Conservation (phyloP, 2,329 filamentous ascomycete genomes). For the Fusarium equiseti region DNA sequence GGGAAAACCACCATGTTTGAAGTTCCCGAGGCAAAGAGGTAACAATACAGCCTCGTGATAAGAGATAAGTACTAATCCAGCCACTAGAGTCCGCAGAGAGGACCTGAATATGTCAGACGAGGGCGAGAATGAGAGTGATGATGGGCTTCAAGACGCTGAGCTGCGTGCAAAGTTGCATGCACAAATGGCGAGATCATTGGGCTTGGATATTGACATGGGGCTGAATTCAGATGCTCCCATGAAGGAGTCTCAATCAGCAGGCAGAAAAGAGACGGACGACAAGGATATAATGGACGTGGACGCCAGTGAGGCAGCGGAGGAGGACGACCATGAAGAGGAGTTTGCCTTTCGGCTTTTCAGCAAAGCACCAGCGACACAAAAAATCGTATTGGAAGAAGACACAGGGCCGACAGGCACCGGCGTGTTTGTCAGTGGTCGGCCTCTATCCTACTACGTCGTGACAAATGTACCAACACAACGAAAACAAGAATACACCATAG, state of each 20-base stretch:
- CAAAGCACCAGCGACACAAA: constrained; percentile 58
- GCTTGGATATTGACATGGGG: constrained; percentile 50
- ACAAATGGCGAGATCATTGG: constrained; percentile 61
- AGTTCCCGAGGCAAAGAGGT: constrained; percentile 52
- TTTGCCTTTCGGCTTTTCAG: constrained; percentile 72
- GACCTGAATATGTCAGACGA: constrained; percentile 60
- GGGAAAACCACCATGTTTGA: constrained; percentile 46
- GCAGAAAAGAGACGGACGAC: constrained; percentile 17
- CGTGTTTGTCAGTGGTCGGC: constrained; percentile 53
- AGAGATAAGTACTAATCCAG: constrained; percentile 14
- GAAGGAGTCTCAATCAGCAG: constrained; percentile 3
- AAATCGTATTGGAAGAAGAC: constrained; percentile 63
- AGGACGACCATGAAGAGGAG: constrained; percentile 51
- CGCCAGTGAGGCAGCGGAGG: constrained; percentile 19
- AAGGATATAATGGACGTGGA: constrained; percentile 22
- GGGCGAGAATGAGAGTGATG: constrained; percentile 44
- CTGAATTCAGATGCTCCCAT: neutral
- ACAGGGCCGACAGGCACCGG: constrained; percentile 55
- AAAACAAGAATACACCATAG: constrained; percentile 56
- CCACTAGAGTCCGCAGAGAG: constrained; percentile 64
- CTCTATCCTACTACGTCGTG: constrained; percentile 64
- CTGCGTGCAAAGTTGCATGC: constrained; percentile 61
- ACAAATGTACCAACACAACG: constrained; percentile 53
- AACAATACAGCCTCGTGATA: neutral
- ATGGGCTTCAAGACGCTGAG: constrained; percentile 53